These are phyloP conservation scores for Seiridium unicorne DNA, from an alignment of 2,329 filamentous ascomycete species.

Conservation along the genomic window DNA sequence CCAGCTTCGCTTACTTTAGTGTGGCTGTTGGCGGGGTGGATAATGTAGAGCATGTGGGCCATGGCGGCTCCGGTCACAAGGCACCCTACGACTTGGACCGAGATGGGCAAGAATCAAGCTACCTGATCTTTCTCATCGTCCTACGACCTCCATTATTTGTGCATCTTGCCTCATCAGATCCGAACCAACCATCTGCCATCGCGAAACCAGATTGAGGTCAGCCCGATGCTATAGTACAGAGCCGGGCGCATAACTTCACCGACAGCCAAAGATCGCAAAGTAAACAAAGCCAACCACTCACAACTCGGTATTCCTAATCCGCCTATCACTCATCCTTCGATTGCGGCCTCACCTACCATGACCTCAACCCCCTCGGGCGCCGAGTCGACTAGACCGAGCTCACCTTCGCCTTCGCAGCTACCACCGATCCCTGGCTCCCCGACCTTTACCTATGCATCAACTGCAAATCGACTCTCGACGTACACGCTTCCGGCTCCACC, in stretches of 20 bases:
- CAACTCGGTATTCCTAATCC: background rate
- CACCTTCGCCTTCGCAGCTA: slow-evolving; percentile 54
- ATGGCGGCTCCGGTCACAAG: background rate
- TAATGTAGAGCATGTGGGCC: background rate
- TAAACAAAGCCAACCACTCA: slow-evolving; percentile 8
- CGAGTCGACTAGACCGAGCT: slow-evolving; percentile 26
- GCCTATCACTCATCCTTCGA: background rate
- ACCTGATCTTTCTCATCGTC: too few species aligned
- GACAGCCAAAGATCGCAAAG: background rate
- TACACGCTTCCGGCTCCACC: slow-evolving; percentile 62
- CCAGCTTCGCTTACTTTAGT: too few species aligned
- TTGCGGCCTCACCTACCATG: background rate
- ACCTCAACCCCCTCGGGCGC: background rate
- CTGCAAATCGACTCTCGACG: slow-evolving; percentile 56
- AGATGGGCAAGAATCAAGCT: background rate
- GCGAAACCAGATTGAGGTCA: too few species aligned
- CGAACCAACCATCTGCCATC: too few species aligned
- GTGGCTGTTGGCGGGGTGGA: background rate
- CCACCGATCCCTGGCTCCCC: slow-evolving; percentile 63
- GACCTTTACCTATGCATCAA: slow-evolving; percentile 58
- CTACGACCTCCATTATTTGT: too few species aligned
- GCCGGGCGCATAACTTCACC: background rate
- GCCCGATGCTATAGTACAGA: too few species aligned
- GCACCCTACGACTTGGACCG: background rate
- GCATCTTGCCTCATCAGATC: too few species aligned